Conservation (phyloP, 208 protist species). For the Vickermania spadyakhi region DNA sequence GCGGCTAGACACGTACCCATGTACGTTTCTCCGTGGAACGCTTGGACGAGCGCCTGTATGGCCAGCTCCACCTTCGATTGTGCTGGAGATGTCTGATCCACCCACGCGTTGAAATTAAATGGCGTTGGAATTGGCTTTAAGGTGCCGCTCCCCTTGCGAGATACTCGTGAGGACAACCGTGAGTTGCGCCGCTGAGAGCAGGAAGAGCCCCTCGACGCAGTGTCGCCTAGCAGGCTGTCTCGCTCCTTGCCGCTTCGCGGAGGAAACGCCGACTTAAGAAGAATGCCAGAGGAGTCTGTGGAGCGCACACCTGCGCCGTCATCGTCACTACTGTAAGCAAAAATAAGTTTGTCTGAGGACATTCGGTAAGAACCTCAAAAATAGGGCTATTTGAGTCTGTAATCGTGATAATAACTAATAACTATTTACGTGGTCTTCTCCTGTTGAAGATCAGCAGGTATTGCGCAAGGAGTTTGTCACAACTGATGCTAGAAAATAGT, state of each 20-base stretch:
- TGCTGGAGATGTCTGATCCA: not conserved
- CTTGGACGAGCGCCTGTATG: slow-evolving; percentile 29
- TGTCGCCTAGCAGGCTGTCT: not conserved
- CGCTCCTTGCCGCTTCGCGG: not conserved
- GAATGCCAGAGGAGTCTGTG: not conserved
- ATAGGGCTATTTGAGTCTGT: too few relatives aligned
- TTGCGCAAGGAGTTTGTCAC: too few relatives aligned
- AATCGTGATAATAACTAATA: too few relatives aligned
- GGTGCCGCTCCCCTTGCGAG: not conserved
- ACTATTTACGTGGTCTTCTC: too few relatives aligned
- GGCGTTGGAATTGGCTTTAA: not conserved
- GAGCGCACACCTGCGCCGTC: not conserved
- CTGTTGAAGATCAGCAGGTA: too few relatives aligned
- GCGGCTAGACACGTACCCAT: slow-evolving; percentile 40
- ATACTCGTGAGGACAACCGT: not conserved
- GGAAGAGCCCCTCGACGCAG: not conserved
- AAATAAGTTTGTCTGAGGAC: not conserved
- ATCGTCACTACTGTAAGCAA: not conserved
- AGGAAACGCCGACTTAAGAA: not conserved
- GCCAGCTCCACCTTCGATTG: slow-evolving; percentile 19
- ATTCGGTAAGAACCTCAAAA: too few relatives aligned
- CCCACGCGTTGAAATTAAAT: not conserved
- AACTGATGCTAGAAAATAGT: too few relatives aligned
- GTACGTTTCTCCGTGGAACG: slow-evolving; percentile 29
- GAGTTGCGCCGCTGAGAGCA: not conserved